Conservation (phyloP, 805 yeast genomes). For the Pichia heedii region DNA sequence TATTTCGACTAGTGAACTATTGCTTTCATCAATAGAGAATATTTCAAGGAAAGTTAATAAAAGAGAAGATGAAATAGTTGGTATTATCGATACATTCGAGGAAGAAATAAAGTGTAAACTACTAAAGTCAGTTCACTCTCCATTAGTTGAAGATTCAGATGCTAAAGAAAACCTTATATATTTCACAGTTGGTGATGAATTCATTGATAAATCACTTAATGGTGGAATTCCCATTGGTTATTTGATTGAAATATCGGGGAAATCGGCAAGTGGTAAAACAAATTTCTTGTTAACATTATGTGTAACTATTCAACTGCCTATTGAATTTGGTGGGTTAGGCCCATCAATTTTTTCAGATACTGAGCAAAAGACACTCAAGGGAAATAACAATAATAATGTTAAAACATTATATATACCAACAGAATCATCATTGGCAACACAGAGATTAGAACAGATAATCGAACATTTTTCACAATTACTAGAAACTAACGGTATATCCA, state of each 20-base stretch:
- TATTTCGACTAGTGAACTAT: constrained; percentile 33
- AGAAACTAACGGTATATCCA: constrained; percentile 25
- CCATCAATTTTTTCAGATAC: constrained; percentile 16
- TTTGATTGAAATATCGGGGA: constrained; percentile 74
- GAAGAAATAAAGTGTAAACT: constrained; percentile 3
- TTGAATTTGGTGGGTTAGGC: constrained; percentile 38
- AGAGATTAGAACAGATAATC: constrained; percentile 44
- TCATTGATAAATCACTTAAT: constrained; percentile 39
- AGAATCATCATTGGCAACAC: constrained; percentile 63
- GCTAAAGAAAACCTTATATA: background rate
- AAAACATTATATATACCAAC: constrained; percentile 70
- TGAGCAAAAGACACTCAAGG: background rate
- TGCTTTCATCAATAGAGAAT: constrained; percentile 29
- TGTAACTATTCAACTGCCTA: constrained; percentile 46
- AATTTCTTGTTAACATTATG: constrained; percentile 65
- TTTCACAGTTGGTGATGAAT: constrained; percentile 46
- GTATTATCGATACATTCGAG: constrained; percentile 13
- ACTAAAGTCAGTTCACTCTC: background rate
- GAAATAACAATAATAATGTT: constrained; percentile 8
- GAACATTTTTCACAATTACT: constrained; percentile 23
- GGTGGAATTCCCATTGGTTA: constrained; percentile 46
- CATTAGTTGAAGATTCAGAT: background rate
- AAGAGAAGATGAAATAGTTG: constrained; percentile 25
- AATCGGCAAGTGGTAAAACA: constrained; percentile 80
- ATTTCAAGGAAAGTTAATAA: constrained; percentile 27